A percentile compares a stretch with the other conserved stretches of the same genome.
phyloP scores from a whole-genome alignment of 768 basidiomycete species.

The Lentinula sp. region DNA sequence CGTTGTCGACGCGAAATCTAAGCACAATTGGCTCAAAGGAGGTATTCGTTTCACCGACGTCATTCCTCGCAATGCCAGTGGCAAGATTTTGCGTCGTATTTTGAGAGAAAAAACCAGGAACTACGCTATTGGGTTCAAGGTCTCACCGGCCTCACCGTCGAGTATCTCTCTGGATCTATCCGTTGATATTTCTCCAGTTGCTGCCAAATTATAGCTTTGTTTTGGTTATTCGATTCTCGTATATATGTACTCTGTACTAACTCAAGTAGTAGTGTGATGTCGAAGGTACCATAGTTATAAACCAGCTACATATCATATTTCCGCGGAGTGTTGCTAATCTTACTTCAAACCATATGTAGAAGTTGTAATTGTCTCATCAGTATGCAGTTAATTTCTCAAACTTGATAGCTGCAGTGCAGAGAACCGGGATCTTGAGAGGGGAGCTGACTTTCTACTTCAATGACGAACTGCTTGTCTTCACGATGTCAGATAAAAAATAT shows the following conservation, averaged over 20 bases:
- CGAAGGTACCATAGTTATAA: no score
- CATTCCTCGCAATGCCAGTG: slow-evolving; percentile 39
- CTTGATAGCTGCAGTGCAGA: no score
- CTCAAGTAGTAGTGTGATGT: background rate
- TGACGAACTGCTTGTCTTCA: no score
- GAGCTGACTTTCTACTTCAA: no score
- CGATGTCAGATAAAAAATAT: no score
- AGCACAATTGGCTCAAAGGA: slow-evolving; percentile 33
- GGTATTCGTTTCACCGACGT: slow-evolving; percentile 31
- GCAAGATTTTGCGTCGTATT: slow-evolving; percentile 29
- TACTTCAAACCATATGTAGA: no score
- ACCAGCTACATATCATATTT: no score
- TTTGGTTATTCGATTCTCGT: background rate
- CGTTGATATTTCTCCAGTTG: background rate
- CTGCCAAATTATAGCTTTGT: background rate
- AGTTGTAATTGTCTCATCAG: no score
- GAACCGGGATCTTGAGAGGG: no score
- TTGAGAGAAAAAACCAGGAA: slow-evolving; percentile 20
- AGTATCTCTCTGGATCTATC: background rate
- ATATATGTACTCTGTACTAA: background rate
- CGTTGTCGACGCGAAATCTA: slow-evolving; percentile 24
- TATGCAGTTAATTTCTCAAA: no score
- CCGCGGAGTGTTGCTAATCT: no score
- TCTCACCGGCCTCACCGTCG: background rate
- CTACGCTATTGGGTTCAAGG: background rate